Evolutionary conservation across 176 grass and related monocot genomes (phyloP).

Genomic region (Rhynchospora breviuscula): DNA sequence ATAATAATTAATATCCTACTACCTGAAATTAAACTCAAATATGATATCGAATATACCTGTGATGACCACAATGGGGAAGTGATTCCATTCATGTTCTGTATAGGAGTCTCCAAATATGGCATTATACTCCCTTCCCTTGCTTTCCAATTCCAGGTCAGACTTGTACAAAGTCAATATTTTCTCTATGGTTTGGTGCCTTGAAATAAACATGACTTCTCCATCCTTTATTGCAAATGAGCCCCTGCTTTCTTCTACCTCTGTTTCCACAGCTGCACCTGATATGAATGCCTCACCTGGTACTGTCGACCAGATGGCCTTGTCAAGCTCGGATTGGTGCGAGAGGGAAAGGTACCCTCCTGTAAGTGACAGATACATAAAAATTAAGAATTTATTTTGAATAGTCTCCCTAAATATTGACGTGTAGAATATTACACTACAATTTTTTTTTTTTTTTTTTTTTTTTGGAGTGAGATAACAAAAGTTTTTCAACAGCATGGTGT

Average conservation of each 20-base stretch:
- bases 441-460: too few relatives aligned
- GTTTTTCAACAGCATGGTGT: too few relatives aligned
- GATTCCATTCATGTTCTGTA: slow-evolving; percentile 11
- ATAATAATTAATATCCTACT: not conserved
- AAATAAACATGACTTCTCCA: slow-evolving; percentile 42
- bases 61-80: slow-evolving; percentile 58
- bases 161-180: slow-evolving; percentile 40
- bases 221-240: slow-evolving; percentile 77
- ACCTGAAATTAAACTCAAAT: not conserved
- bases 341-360: slow-evolving; percentile 24
- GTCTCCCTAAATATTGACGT: not conserved
- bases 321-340: not conserved
- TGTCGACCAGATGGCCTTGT: slow-evolving; percentile 48
- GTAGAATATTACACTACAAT: not conserved
- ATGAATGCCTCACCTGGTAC: slow-evolving; percentile 71
- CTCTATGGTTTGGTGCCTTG: slow-evolving; percentile 50
- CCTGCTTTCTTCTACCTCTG: slow-evolving; percentile 60
- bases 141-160: slow-evolving; percentile 36
- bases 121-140: slow-evolving; percentile 15
- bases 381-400: not conserved
- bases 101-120: slow-evolving; percentile 37
- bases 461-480: too few relatives aligned
- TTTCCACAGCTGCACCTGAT: slow-evolving; percentile 44
- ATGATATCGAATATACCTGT: slow-evolving; percentile 30
- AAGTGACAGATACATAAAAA: not conserved